These are phyloP conservation scores for Acer saccharum DNA, from an alignment of 345 rosid species.

Conservation along the genomic window DNA sequence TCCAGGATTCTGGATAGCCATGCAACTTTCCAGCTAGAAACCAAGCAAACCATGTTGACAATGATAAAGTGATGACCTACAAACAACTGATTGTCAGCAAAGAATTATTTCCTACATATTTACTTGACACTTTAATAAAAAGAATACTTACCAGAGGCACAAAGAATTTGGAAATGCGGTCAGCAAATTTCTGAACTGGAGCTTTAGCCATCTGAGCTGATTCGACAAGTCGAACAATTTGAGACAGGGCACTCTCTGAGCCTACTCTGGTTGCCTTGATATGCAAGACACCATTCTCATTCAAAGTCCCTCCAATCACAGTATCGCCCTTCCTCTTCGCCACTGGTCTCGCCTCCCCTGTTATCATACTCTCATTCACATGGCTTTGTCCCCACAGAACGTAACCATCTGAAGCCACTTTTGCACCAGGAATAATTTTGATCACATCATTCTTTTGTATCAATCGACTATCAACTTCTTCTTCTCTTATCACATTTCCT, in stretches of 20 bases:
- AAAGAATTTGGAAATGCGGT: slow-evolving; percentile 79
- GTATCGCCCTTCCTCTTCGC: slow-evolving; percentile 79
- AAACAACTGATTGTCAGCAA: slow-evolving; percentile 7
- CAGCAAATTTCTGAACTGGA: slow-evolving; percentile 94
- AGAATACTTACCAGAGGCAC: slow-evolving; percentile 71
- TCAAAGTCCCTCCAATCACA: slow-evolving; percentile 90
- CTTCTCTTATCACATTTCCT: slow-evolving; percentile 64
- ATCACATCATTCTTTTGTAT: slow-evolving; percentile 84
- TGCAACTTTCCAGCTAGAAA: slow-evolving; percentile 82
- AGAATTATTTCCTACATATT: neutral
- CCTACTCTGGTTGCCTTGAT: slow-evolving; percentile 84
- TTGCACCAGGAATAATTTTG: slow-evolving; percentile 70
- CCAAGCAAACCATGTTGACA: slow-evolving; percentile 92
- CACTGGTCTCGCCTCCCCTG: slow-evolving; percentile 76
- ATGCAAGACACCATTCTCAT: slow-evolving; percentile 85
- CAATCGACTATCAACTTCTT: slow-evolving; percentile 81
- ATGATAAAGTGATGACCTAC: slow-evolving; percentile 80
- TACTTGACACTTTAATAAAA: neutral
- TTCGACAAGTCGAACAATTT: slow-evolving; percentile 91
- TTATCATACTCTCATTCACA: slow-evolving; percentile 81
- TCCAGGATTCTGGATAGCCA: slow-evolving; percentile 85
- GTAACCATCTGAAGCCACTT: slow-evolving; percentile 71
- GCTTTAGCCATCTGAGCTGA: slow-evolving; percentile 98
- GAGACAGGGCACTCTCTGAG: slow-evolving; percentile 90
- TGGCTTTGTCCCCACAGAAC: slow-evolving; percentile 76